Conservation (phyloP, 2,329 filamentous ascomycete genomes). For the Calonectria pauciramosa region DNA sequence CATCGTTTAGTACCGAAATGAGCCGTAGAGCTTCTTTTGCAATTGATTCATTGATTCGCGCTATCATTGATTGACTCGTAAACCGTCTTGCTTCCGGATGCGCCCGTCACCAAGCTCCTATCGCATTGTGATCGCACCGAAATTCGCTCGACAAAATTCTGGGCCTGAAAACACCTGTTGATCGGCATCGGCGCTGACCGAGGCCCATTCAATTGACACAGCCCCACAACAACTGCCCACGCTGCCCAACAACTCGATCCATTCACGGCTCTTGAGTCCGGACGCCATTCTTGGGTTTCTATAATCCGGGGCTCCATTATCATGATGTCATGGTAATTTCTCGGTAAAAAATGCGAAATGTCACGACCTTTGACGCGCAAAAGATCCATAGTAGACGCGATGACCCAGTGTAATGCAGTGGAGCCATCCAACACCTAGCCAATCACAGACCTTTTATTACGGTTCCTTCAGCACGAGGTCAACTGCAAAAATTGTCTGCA, state of each 20-base stretch:
- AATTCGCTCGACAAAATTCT: neutral
- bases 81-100: neutral
- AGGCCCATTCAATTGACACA: neutral
- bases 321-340: neutral
- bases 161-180: neutral
- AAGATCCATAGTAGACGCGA: neutral
- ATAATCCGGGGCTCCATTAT: neutral
- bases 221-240: neutral
- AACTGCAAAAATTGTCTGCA: too few relatives aligned
- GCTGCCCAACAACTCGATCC: neutral
- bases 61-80: neutral
- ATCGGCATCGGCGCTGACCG: neutral
- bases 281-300: neutral
- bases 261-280: neutral
- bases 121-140: neutral
- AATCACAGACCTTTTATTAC: neutral
- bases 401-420: neutral
- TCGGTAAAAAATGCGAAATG: neutral
- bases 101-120: neutral
- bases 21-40: neutral
- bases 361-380: neutral
- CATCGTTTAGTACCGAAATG: neutral
- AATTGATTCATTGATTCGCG: neutral
- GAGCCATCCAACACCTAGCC: neutral
- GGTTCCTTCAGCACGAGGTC: neutral